Evolutionary conservation across 225 moss, liverwort and hornwort genomes (phyloP).

Genomic region (Bryoerythrophyllum caledonicum): DNA sequence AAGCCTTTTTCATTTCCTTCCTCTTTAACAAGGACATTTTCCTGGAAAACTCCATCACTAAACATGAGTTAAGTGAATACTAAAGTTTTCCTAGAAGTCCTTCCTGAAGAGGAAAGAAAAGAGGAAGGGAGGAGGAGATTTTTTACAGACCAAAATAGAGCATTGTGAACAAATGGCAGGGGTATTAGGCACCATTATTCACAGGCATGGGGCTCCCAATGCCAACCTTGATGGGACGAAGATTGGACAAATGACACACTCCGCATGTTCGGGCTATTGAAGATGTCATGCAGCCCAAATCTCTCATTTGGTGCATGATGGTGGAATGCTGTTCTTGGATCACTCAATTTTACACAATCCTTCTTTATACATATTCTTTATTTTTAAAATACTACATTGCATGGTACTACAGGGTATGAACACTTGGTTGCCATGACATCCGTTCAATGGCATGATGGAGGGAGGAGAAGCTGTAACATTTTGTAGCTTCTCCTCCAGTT

Average conservation of each 20-base stretch:
- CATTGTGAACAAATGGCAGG: background rate
- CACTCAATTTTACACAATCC: background rate
- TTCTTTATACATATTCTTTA: background rate
- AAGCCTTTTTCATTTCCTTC: no score
- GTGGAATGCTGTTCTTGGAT: background rate
- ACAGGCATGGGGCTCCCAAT: background rate
- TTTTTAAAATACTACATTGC: background rate
- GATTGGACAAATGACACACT: constrained; percentile 2
- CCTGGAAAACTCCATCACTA: no score
- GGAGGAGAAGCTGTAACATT: no score
- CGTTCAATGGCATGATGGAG: fast-evolving
- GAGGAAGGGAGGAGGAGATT: no score
- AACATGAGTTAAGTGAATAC: no score
- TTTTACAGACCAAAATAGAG: no score
- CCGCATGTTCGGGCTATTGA: background rate
- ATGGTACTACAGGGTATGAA: background rate
- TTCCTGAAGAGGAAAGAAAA: no score
- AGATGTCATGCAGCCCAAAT: background rate
- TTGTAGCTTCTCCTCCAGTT: no score
- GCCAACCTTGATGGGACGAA: background rate
- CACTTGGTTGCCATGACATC: background rate
- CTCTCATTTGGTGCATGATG: constrained; percentile 20
- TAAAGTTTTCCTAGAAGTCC: no score
- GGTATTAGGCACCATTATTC: background rate
- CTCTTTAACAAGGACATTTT: no score